Evolutionary conservation across 2,329 filamentous ascomycete genomes (phyloP), one percentile per base, ranked within the genome.

Genomic region (Aureobasidium sp.): DNA sequence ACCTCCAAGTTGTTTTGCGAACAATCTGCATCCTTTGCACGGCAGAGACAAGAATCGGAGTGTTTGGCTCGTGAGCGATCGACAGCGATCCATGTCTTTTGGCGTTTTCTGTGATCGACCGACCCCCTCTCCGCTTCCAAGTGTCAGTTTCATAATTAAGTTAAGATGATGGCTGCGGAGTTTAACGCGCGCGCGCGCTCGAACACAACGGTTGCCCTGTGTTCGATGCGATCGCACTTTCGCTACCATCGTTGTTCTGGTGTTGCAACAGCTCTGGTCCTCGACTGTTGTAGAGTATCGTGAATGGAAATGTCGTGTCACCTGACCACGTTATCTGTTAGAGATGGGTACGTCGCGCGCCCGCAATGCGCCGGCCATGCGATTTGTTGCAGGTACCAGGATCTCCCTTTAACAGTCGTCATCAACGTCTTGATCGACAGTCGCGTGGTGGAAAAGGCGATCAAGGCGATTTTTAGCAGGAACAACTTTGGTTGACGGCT

Each of bases 101-200:
- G 48, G 48, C 48, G 35, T 32, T 29, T 41, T 21, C 29, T 17
- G 24, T 24, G 48, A 51, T 51, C 48, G 37, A 32, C 37, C 35
- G n/a, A 34, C 30, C 35, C 47, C 29, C 32, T 51, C 48, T 51
- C 48, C 48, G 27, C 48, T 51, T 41, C 25, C 32, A 32, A 19
- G 48, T 51, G 48, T 37, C 48, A 51, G 48, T 51, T 51, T 51
- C 48, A 51, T 22, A 32, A 41, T 41, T 51, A 25, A 41, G 48
- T 48, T 48, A 37, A 48, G 32, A 48, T 48, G 44, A 51, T 51
- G 32, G 48, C 30, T 51, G 45, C 21, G 48, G 48, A 51, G 48
- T 35, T 27, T 32, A 22, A 44, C 40, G 27, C 40, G 38, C 40
- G 27, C 22, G 44, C 42, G 7, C 42, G 21, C 42, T 24, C 35